Evolutionary conservation across 495 filamentous ascomycete genomes (phyloP).

Genomic region (Xanthoparmelia taractica): DNA sequence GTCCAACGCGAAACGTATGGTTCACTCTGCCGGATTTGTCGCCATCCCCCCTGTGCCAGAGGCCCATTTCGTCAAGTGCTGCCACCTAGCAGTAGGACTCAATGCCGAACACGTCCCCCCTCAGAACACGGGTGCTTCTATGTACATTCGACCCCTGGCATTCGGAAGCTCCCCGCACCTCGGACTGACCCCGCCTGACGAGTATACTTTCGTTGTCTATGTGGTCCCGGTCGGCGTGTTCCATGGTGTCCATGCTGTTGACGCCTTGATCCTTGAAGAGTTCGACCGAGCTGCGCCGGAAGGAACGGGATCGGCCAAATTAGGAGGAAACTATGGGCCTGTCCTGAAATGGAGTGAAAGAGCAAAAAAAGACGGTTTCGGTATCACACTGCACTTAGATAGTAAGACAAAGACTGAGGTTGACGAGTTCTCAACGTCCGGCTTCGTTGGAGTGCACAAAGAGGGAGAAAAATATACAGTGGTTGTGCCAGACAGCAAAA

Average conservation of each 20-base stretch:
- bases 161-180: conserved; percentile 78
- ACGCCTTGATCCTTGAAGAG: conserved; percentile 67
- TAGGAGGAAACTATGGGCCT: conserved; percentile 77
- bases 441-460: conserved; percentile 68
- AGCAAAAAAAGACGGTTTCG: conserved; percentile 63
- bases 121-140: conserved; percentile 69
- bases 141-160: conserved; percentile 84
- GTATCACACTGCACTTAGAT: conserved; percentile 83
- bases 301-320: conserved; percentile 65
- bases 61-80: conserved; percentile 61
- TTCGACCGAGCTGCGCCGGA: conserved; percentile 70
- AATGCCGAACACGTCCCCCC: conserved; percentile 88
- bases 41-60: conserved; percentile 70
- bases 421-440: conserved; percentile 85
- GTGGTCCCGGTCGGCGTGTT: conserved; percentile 84
- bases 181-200: conserved; percentile 73
- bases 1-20: conserved; percentile 73
- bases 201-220: conserved; percentile 80
- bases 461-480: conserved; percentile 55
- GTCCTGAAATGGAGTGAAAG: conserved; percentile 73
- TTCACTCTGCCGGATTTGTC: conserved; percentile 66
- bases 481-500: conserved; percentile 70
- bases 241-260: conserved; percentile 74
- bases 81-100: conserved; percentile 68
- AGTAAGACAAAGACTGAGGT: conserved; percentile 69